Percentiles rank a stretch among this genome's conserved stretches.
Conservation (phyloP, 1,284 basidiomycete genomes). For the Tetrapyrgos nigripes region DNA sequence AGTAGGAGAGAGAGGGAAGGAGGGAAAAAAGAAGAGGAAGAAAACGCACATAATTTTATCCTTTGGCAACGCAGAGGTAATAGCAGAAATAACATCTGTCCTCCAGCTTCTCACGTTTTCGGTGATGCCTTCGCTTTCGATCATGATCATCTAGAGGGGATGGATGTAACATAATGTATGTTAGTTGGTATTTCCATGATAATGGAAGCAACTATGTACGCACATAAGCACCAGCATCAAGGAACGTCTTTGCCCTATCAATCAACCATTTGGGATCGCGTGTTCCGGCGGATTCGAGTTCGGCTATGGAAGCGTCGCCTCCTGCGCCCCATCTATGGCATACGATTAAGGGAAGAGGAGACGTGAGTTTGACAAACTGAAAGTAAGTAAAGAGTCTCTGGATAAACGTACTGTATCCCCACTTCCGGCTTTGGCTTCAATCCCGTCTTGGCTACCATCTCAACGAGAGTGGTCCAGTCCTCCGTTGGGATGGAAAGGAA, state of each 20-base stretch:
- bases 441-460: conserved; percentile 46
- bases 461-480: conserved; percentile 50
- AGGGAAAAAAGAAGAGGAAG: not conserved
- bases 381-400: no score
- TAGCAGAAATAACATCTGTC: conserved; percentile 51
- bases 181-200: no score
- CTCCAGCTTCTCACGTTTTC: conserved; percentile 52
- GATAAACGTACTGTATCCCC: conserved; percentile 37
- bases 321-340: conserved; percentile 47
- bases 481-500: conserved; percentile 54
- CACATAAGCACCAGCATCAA: conserved; percentile 46
- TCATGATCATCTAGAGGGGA: conserved; percentile 47
- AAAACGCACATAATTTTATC: conserved; percentile 48
- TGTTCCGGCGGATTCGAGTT: conserved; percentile 47
- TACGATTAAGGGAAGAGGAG: not conserved
- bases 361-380: not conserved
- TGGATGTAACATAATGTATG: not conserved
- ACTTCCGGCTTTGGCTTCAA: conserved; percentile 54
- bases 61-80: conserved; percentile 46
- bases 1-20: not conserved
- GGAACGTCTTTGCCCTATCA: conserved; percentile 47
- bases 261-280: conserved; percentile 51
- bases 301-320: conserved; percentile 44
- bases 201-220: not conserved
- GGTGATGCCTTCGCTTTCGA: conserved; percentile 55